These are phyloP conservation scores for Globisporangium viniferum DNA, from an alignment of 352 stramenopile species.

Conservation along the genomic window DNA sequence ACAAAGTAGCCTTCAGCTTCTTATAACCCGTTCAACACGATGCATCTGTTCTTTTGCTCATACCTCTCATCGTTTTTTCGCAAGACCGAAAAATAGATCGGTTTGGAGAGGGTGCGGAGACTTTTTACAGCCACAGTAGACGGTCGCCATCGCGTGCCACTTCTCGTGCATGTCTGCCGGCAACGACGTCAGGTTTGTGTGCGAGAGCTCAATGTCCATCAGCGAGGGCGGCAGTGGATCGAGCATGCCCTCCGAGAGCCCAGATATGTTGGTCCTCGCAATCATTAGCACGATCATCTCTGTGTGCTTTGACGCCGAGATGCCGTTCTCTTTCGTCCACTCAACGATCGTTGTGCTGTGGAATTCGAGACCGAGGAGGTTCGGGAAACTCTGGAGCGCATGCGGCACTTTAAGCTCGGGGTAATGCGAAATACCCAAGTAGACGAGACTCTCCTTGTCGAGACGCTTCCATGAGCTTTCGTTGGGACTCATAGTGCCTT, in stretches of 20 bases:
- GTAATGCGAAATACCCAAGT: constrained; percentile 27
- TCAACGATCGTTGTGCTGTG: constrained; percentile 26
- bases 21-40: too few relatives aligned
- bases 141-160: constrained; percentile 18
- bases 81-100: too few relatives aligned
- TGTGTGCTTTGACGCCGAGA: background rate
- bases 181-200: constrained; percentile 21
- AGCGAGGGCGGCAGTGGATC: constrained; percentile 9
- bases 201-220: constrained; percentile 21
- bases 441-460: constrained; percentile 11
- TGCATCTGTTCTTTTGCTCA: too few relatives aligned
- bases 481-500: background rate
- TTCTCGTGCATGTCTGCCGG: constrained; percentile 12
- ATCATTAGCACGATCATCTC: background rate
- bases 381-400: constrained; percentile 20
- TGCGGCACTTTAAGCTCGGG: constrained; percentile 15
- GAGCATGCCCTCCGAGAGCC: constrained; percentile 7
- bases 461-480: constrained; percentile 6
- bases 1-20: too few relatives aligned
- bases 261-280: constrained; percentile 7
- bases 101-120: too few relatives aligned
- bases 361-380: constrained; percentile 28
- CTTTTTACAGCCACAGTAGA: too few relatives aligned
- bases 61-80: too few relatives aligned
- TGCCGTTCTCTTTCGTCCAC: constrained; percentile 6